phyloP scores from a whole-genome alignment of 2,329 filamentous ascomycete genomes.

The Ceratocystis huliohia region DNA sequence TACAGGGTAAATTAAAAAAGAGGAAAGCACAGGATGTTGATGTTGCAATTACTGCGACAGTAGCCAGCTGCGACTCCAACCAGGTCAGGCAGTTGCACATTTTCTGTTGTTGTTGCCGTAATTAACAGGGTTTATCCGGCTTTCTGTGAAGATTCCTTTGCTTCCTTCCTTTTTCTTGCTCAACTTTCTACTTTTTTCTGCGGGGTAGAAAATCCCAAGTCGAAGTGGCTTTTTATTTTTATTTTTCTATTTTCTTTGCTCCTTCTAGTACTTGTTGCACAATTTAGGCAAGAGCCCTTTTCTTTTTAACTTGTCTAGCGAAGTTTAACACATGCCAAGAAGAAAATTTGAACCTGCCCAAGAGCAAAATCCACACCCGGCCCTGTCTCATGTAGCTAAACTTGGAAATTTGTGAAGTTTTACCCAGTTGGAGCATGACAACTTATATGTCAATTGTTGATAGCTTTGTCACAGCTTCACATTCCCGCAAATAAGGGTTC shows the following conservation, averaged over 20 bases:
- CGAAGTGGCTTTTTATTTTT: background rate
- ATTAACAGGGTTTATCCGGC: background rate
- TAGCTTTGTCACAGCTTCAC: too few species aligned
- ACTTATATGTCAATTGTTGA: too few species aligned
- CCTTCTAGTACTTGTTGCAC: background rate
- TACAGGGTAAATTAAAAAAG: background rate
- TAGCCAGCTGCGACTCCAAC: background rate
- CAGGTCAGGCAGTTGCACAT: background rate
- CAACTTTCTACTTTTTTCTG: background rate
- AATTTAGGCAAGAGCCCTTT: background rate
- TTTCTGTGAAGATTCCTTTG: background rate
- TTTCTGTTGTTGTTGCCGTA: background rate
- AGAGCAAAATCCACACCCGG: background rate
- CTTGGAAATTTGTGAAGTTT: background rate
- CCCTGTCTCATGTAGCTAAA: background rate
- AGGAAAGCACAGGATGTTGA: conserved; percentile 4
- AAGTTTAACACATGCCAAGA: background rate
- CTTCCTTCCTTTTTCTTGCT: background rate
- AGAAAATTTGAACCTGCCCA: background rate
- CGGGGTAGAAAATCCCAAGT: background rate
- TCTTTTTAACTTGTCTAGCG: background rate
- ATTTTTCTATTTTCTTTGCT: background rate
- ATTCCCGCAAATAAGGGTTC: too few species aligned
- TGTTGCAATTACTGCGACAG: background rate
- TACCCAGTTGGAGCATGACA: too few species aligned